phyloP scores from a whole-genome alignment of 164 flowering plant genomes.

The Berberis vulgaris region DNA sequence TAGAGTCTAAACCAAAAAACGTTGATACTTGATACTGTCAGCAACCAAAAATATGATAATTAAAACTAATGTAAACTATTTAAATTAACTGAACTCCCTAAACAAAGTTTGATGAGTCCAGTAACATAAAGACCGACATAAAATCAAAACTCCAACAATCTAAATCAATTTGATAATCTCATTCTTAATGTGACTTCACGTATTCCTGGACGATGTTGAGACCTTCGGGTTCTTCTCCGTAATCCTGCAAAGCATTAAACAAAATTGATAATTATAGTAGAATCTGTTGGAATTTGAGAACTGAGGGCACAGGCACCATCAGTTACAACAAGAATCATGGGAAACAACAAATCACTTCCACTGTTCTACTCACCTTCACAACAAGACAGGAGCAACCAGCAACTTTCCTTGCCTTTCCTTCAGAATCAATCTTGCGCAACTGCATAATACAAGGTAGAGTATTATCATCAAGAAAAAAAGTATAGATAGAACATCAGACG shows the following conservation, averaged over 20 bases:
- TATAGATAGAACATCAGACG: too few species aligned
- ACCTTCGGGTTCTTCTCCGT: conserved; percentile 45
- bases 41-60: too few species aligned
- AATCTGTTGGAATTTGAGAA: too few species aligned
- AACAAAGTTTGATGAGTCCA: too few species aligned
- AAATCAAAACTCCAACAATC: too few species aligned
- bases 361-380: conserved; percentile 41
- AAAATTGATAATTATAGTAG: neutral
- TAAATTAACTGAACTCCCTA: too few species aligned
- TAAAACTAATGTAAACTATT: too few species aligned
- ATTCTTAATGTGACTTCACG: conserved; percentile 30
- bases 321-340: neutral
- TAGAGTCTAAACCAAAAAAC: too few species aligned
- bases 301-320: neutral
- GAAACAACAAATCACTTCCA: neutral
- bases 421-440: conserved; percentile 86
- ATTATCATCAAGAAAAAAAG: too few species aligned
- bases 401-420: conserved; percentile 82
- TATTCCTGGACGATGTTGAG: conserved; percentile 43
- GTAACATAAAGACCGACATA: too few species aligned
- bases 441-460: conserved; percentile 15
- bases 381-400: conserved; percentile 74
- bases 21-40: too few species aligned
- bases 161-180: too few species aligned
- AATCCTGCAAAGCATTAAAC: conserved; percentile 30